Evolutionary conservation across 73 alveolate genomes (phyloP), one percentile per base, ranked within the genome.

Genomic region (Paramecium biaurelia): DNA sequence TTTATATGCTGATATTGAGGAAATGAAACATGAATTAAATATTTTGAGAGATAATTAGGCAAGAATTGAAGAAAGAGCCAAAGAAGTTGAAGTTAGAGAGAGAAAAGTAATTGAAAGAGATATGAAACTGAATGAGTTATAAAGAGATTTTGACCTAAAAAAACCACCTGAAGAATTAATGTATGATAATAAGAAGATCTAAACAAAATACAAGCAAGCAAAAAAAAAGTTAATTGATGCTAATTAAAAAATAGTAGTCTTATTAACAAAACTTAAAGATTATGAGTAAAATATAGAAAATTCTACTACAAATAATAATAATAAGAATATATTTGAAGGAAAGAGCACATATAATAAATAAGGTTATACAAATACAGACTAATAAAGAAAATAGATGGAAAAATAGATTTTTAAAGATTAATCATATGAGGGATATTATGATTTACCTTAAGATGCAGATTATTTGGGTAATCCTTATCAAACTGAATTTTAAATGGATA

Each of bases 51-150:
- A 79, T 30, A 79, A 79, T 79, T 30, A 79, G 10, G 45, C 28
- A 42, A 79, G 72, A 43, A 45, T 79, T 12, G 90, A 79, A 24
- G 90, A 79, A 20, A 79, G 74, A 26, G 70, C 45, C 8, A 79
- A 45, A 45, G 90, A 79, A 26, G 47, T 79, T 37, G 70, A 41
- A 7, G 42, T 34, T 2, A 79, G 72, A 79, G 90, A 79, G 23
- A 79, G 90, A 79, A 79, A 79, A 8, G 49, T 79, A 21, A 20
- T 20, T 41, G 90, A 79, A 42, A 38, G 56, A 42, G 90, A 79
- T 1, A 23, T 79, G 42, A 30, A 43, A 24, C 23, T 79, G 8
- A 45, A 38, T 23, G 90, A 79, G 14, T 37, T 32, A 23, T 28
- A 79, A 47, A 63, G 12, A 11, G 56, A 79, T 14, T 79, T 43